Evolutionary conservation across 257 asterid genomes (phyloP).

Genomic region (Marsdenia floribunda): DNA sequence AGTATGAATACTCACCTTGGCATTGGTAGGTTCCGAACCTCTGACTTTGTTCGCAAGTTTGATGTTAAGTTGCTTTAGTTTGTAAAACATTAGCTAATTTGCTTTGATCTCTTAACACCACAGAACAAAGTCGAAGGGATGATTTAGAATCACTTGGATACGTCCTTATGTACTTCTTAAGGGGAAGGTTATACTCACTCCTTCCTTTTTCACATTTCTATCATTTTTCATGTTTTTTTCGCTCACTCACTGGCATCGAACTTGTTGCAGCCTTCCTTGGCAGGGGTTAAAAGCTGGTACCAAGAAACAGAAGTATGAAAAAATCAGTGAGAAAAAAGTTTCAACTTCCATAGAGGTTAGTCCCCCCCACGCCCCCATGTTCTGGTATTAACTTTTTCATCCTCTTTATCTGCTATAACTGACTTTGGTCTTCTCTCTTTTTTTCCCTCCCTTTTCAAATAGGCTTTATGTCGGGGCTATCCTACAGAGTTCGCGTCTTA

Average conservation of each 20-base stretch:
- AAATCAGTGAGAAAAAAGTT: conserved; percentile 81
- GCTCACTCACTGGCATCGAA: conserved; percentile 22
- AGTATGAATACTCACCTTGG: conserved; percentile 96
- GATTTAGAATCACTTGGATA: conserved; percentile 94
- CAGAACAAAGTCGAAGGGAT: conserved; percentile 96
- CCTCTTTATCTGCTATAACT: conserved; percentile 15
- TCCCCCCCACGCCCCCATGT: neutral
- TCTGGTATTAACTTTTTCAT: neutral
- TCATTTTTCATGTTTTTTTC: neutral
- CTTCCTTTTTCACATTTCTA: neutral
- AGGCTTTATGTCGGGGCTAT: conserved; percentile 74
- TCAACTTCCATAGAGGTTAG: conserved; percentile 88
- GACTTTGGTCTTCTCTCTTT: conserved; percentile 11
- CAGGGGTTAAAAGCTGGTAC: conserved; percentile 95
- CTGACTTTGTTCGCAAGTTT: conserved; percentile 12
- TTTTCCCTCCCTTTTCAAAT: conserved; percentile 6
- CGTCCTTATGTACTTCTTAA: conserved; percentile 86
- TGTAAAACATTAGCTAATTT: conserved; percentile 5
- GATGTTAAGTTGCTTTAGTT: neutral
- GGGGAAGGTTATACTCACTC: conserved; percentile 58
- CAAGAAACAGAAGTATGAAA: conserved; percentile 88
- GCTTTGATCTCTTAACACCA: conserved; percentile 26
- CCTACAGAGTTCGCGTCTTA: conserved; percentile 82
- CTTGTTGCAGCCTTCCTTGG: conserved; percentile 72
- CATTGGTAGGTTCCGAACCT: conserved; percentile 46